A percentile compares a stretch with the other conserved stretches of the same genome.
These are phyloP conservation scores for Pseudocercospora crystallina DNA, from an alignment of 2,329 filamentous ascomycete species.

Conservation along the genomic window DNA sequence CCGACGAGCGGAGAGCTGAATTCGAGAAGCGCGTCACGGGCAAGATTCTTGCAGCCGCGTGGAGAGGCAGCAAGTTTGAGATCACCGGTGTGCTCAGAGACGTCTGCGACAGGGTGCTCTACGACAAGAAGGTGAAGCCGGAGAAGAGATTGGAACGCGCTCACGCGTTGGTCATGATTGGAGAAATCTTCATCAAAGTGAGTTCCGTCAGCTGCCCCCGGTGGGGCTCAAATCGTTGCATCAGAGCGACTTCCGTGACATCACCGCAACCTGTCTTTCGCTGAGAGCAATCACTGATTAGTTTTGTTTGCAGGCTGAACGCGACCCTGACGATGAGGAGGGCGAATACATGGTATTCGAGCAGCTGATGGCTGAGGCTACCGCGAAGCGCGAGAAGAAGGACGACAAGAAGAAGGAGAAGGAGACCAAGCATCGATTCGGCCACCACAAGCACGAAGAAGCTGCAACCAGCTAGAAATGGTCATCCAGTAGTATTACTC, in stretches of 20 bases:
- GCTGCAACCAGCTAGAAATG: constrained; percentile 1
- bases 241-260: neutral
- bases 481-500: neutral
- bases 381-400: constrained; percentile 84
- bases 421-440: constrained; percentile 20
- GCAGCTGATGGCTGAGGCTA: constrained; percentile 93
- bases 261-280: neutral
- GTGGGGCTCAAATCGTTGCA: too few species aligned
- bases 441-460: constrained; percentile 19
- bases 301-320: constrained; percentile 63
- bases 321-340: constrained; percentile 84
- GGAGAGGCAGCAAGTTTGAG: constrained; percentile 95
- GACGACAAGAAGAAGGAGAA: constrained; percentile 70
- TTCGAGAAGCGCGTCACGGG: constrained; percentile 95
- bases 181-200: constrained; percentile 87
- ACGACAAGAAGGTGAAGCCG: constrained; percentile 74
- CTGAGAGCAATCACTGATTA: neutral
- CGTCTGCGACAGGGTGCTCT: constrained; percentile 85
- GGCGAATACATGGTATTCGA: constrained; percentile 99
- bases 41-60: constrained; percentile 95
- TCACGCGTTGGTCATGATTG: constrained; percentile 82
- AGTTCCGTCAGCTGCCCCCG: constrained; percentile 27
- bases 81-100: constrained; percentile 94
- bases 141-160: constrained; percentile 88
- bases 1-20: constrained; percentile 92